phyloP scores from a whole-genome alignment of 257 asterid species.

The Verbascum thapsus region DNA sequence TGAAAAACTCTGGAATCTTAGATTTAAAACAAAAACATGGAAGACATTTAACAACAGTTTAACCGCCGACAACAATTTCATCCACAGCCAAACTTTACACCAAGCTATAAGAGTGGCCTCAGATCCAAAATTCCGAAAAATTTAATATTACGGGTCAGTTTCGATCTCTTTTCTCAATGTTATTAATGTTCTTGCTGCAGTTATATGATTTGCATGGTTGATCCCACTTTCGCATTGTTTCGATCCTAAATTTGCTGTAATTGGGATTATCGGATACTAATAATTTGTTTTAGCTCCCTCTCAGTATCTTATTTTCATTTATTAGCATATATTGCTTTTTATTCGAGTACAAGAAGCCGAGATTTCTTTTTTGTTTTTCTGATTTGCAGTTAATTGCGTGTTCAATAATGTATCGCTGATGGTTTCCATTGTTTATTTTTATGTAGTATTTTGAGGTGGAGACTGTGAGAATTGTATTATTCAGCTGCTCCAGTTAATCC shows the following conservation, averaged over 20 bases:
- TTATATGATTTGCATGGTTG: constrained; percentile 15
- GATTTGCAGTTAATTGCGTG: no score
- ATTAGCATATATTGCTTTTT: constrained; percentile 16
- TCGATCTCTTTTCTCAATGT: constrained; percentile 24
- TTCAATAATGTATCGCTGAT: no score
- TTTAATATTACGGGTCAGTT: constrained; percentile 28
- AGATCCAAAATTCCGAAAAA: not conserved
- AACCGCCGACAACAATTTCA: no score
- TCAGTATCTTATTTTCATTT: no score
- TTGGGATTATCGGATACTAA: not conserved
- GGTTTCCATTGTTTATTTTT: no score
- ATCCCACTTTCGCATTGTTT: constrained; percentile 20
- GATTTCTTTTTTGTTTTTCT: no score
- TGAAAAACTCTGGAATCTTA: no score
- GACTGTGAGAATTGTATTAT: constrained; percentile 10
- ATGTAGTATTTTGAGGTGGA: constrained; percentile 25
- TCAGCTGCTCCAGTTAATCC: constrained; percentile 22
- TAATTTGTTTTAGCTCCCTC: no score
- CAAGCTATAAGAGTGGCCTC: no score
- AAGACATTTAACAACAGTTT: no score
- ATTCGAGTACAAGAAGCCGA: constrained; percentile 19
- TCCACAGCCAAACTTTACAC: no score
- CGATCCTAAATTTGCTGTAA: constrained; percentile 7
- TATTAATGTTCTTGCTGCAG: not conserved
- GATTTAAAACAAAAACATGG: no score